A percentile compares a stretch with the other conserved stretches of the same genome.
These are phyloP conservation scores for Sanghuangporus weigelae DNA, from an alignment of 1,284 basidiomycete species.

Conservation along the genomic window DNA sequence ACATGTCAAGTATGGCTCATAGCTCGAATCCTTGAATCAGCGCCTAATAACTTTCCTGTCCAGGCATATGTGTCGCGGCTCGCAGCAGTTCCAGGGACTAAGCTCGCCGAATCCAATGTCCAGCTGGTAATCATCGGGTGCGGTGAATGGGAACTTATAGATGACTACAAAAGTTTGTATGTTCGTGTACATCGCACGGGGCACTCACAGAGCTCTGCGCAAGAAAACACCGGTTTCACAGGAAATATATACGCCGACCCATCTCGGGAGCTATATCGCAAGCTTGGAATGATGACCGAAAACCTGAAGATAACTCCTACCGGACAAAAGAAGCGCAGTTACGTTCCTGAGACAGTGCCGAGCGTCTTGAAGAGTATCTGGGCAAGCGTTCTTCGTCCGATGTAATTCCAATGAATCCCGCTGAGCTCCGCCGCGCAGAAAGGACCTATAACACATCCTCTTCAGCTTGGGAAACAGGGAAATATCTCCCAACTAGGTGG, in stretches of 20 bases:
- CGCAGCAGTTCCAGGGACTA: constrained; percentile 36
- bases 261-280: constrained; percentile 43
- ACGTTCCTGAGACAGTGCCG: constrained; percentile 33
- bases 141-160: constrained; percentile 52
- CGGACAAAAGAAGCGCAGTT: constrained; percentile 41
- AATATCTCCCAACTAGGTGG: constrained; percentile 55
- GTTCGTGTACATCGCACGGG: background rate
- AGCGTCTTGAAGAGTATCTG: constrained; percentile 40
- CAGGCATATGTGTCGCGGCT: constrained; percentile 54
- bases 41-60: constrained; percentile 8
- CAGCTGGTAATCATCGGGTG: constrained; percentile 57
- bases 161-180: constrained; percentile 44
- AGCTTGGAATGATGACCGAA: constrained; percentile 47
- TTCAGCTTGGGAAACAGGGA: constrained; percentile 49
- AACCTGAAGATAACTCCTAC: constrained; percentile 39
- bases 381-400: constrained; percentile 30
- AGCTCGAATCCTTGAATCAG: background rate
- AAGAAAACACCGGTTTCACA: constrained; percentile 44
- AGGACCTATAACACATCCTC: constrained; percentile 41
- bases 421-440: constrained; percentile 24
- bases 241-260: constrained; percentile 57
- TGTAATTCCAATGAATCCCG: background rate
- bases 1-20: constrained; percentile 36
- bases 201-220: background rate
- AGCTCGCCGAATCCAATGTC: constrained; percentile 36